Evolutionary conservation across 2,329 filamentous ascomycete genomes (phyloP), one percentile per base, ranked within the genome.

Genomic region (Seiridium unicorne): DNA sequence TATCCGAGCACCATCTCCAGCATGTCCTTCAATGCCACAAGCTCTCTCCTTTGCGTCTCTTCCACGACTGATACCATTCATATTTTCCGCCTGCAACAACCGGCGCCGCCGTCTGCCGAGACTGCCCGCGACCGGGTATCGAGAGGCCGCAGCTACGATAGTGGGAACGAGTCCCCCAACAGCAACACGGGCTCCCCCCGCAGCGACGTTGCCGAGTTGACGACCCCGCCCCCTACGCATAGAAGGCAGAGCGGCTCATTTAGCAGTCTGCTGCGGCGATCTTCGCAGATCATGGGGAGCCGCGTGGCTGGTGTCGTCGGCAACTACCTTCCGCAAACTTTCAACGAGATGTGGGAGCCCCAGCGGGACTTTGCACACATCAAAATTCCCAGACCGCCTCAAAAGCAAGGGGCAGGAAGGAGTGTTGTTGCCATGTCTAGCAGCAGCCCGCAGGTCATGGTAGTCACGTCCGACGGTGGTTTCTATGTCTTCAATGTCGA

Each of bases 391-490:
- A 92, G 90, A 70, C 68, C 70, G 60, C 63, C 76, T 3, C 63
- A 76, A 35, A 68, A 69, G 32, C 62, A 65, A 8, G 59, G 62
- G 10, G 59, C 61, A n/a, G 46, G 44, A 18, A 84, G 91, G 65
- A 97, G 92, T 65, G 94, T 99, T n/a, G 95, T 99, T 48, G 94
- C 95, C 7, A 96, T 99, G 89, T 97, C 92, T 72, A 95, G 89
- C 70, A 96, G 89, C 72, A 93, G 91, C 34, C 95, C 95, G 1
- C 93, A 98, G 69, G 91, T 99, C 54, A 98, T 99, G 93, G 92
- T 98, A 0, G 93, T 97, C 11, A 99, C 95, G 0, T 97, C 90
- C 68, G 95, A 99, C 72, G 95, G 95, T 8, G 89, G 89, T 32
- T 98, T 97, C 71, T 97, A 95, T 68, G 90, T 98, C 36, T 99